These are phyloP conservation scores for Zychaea mexicana DNA, from an alignment of 371 early-diverging fungal genomes.

Conservation along the genomic window DNA sequence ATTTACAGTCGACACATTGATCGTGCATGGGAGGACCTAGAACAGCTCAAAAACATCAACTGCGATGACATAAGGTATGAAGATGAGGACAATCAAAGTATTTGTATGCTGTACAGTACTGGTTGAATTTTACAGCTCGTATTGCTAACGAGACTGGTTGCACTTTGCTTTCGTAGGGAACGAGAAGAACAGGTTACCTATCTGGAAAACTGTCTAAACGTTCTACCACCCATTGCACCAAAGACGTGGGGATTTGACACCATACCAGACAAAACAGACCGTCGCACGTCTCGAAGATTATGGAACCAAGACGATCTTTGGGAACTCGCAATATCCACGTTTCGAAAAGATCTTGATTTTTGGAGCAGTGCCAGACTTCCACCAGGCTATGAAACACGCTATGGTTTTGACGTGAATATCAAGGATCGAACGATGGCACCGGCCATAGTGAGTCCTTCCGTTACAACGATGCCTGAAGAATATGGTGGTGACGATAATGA, in stretches of 20 bases:
- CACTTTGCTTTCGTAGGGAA: slow-evolving; percentile 8
- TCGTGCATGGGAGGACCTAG: slow-evolving; percentile 22
- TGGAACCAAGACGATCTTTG: slow-evolving; percentile 25
- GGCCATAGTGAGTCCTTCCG: not conserved
- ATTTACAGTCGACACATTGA: slow-evolving; percentile 25
- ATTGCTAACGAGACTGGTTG: not conserved
- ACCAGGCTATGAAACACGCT: slow-evolving; percentile 24
- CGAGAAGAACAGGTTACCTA: slow-evolving; percentile 17
- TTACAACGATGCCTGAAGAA: not conserved
- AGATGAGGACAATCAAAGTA: not conserved
- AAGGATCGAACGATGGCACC: slow-evolving; percentile 16
- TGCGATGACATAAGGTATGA: not conserved
- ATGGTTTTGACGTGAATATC: slow-evolving; percentile 1
- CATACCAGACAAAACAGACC: slow-evolving; percentile 23
- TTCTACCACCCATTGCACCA: slow-evolving; percentile 9
- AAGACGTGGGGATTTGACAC: slow-evolving; percentile 28
- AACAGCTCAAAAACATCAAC: not conserved
- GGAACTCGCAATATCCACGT: slow-evolving; percentile 25
- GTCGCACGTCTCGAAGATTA: slow-evolving; percentile 7
- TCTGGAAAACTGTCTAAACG: slow-evolving; percentile 20
- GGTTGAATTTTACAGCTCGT: not conserved
- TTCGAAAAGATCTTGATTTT: slow-evolving; percentile 27
- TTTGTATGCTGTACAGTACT: not conserved
- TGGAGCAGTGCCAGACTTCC: slow-evolving; percentile 32
- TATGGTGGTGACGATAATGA: not conserved